Evolutionary conservation across 192 early-diverging fungal genomes (phyloP), one percentile per base, ranked within the genome.

Genomic region (Rhizophagus sp.): DNA sequence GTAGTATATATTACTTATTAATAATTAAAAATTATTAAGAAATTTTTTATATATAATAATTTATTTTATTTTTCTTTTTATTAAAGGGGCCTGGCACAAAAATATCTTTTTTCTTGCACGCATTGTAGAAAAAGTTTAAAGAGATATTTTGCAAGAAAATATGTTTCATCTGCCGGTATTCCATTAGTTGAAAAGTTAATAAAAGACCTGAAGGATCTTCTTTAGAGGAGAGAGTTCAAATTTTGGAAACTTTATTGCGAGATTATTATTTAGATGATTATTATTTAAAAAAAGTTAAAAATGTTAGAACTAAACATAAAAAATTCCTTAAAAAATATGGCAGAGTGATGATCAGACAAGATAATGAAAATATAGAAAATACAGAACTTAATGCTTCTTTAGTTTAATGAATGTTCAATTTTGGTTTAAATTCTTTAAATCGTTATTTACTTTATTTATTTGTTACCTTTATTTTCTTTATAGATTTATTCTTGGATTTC

Each of bases 231-330:
- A 24, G 68, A 0, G 68, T 70, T 33, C 68, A 70, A 70, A 70
- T 70, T 11, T 41, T 70, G 1, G 68, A 72, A 49, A 49, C 70
- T 41, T 25, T 72, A 11, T 44, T 72, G 11, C 6, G 1, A 8
- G 70, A 72, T 24, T 72, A 72, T 39, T 72, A 72, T 72, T 39
- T 71, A 24, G 41, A 71, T 13, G 34, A 39, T 27, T 47, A 9
- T 39, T n/a, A 71, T 57, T 19, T 57, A 19, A 17, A 57, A 3
- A 19, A 19, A 57, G 5, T 57, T 6, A 57, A 57, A 57, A 0
- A 6, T 19, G 4, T 57, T 57, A 57, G 0, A 22, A 57, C 3
- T 57, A 15, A 57, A 0, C 50, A 57, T 4, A 57, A 22, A 15
- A 57, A 6, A 57, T 0, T 15, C 1, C 3, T 57, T 57, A 13